Conservation (phyloP, 352 stramenopile genomes). For the Pythium insidiosum region DNA sequence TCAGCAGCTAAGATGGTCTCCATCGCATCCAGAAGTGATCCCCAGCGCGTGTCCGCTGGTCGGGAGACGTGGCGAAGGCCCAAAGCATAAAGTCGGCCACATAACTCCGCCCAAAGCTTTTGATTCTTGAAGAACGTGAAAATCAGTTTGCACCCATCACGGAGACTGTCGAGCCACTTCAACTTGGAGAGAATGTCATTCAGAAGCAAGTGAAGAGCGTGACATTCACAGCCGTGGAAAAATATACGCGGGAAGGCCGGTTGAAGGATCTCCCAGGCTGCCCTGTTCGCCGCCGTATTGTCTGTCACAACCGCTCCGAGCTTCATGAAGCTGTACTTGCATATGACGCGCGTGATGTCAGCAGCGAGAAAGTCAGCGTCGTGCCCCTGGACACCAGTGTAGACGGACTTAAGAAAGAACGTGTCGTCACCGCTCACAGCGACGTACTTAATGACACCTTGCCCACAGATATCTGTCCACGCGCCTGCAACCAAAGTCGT, state of each 20-base stretch:
- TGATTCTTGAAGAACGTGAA: no score
- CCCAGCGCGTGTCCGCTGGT: no score
- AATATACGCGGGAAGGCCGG: background rate
- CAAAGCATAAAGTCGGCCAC: no score
- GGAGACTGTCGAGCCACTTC: no score
- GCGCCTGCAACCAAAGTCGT: background rate
- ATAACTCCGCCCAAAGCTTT: no score
- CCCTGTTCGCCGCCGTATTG: conserved; percentile 1
- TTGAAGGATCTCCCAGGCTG: background rate
- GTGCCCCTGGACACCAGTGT: background rate
- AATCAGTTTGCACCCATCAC: no score
- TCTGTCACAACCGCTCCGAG: background rate
- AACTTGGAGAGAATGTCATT: no score
- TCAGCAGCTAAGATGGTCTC: no score
- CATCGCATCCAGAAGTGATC: no score
- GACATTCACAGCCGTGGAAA: conserved; percentile 1
- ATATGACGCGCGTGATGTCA: background rate
- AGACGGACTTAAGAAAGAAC: background rate
- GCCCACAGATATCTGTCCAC: background rate
- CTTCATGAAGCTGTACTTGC: background rate
- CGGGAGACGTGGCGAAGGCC: no score
- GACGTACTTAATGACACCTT: conserved; percentile 2
- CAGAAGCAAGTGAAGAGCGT: background rate
- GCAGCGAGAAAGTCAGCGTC: background rate
- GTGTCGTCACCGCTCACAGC: background rate